phyloP scores from a whole-genome alignment of 345 rosid species.

The Eucalyptus lansdowneana region DNA sequence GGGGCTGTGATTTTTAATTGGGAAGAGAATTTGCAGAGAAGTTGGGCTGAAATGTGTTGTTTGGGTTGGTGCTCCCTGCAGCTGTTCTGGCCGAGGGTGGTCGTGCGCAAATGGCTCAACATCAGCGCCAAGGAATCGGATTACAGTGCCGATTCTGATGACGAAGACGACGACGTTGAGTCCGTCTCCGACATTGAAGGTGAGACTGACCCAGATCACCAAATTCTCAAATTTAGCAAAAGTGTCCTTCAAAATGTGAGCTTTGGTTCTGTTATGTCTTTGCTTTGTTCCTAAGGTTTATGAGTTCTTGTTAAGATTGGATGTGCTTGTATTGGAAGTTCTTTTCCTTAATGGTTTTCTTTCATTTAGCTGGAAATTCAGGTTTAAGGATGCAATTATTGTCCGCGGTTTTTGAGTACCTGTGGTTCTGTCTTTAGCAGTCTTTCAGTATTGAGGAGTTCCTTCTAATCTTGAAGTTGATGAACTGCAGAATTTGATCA shows the following conservation, averaged over 20 bases:
- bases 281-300: background rate
- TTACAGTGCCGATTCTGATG: constrained; percentile 74
- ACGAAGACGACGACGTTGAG: constrained; percentile 12
- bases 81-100: constrained; percentile 69
- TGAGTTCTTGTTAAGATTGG: background rate
- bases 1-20: background rate
- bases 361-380: background rate
- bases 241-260: background rate
- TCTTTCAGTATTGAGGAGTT: background rate
- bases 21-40: constrained; percentile 37
- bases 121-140: constrained; percentile 51
- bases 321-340: background rate
- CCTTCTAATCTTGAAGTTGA: background rate
- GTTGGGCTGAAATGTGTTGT: constrained; percentile 65
- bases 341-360: background rate
- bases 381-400: background rate
- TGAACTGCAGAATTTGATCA: constrained; percentile 4
- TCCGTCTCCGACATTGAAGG: constrained; percentile 42
- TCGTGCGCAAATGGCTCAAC: constrained; percentile 80
- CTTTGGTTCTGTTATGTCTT: background rate
- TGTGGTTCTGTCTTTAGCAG: background rate
- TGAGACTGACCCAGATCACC: background rate
- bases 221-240: background rate
- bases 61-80: constrained; percentile 79
- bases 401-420: background rate